Evolutionary conservation across 2,329 filamentous ascomycete species (phyloP), one percentile per base, ranked within the genome.

Genomic region (Calycina herbarum): DNA sequence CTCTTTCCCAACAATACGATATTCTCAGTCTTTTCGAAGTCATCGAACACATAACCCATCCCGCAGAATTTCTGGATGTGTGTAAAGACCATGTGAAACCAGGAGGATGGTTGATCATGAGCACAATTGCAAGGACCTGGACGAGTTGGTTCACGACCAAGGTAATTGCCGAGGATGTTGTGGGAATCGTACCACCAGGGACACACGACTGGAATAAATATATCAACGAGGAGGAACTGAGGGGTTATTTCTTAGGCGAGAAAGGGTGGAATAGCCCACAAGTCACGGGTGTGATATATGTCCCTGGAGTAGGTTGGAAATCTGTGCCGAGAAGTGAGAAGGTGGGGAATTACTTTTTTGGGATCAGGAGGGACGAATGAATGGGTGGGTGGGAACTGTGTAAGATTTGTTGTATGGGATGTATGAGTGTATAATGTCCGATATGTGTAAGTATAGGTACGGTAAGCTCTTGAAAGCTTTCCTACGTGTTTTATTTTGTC

Each of bases 181-280:
- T 96, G 76, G 83, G 91, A 5, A 92, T 98, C 67, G 95, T 99
- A 64, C 95, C 95, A 10, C 86, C 86, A 69, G 95, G 95, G 1
- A 99, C 95, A 58, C 95, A 99, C 79, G 93, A 97, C 77, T 99
- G 95, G 95, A 83, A 84, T 68, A 96, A 98, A 81, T 99, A 98
- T 79, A 89, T 99, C 71, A 95, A 97, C 75, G 91, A 92, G 69
- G 82, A 86, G 15, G 94, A 98, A 82, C 77, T 96, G 74, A 80
- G 84, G 71, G 79, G 77, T 1, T 82, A 85, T 76, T 85, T 89
- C 70, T 77, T 80, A 63, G 78, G 77, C 64, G 80, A 80, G 70
- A 77, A 80, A 67, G 82, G 79, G 1, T 94, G 89, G 89, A 83
- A 82, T 76, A 82, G 75, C 71, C 83, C 83, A 48, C 80, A 81